Conservation (phyloP, 805 yeast genomes). For the Kazachstania psychrophila region DNA sequence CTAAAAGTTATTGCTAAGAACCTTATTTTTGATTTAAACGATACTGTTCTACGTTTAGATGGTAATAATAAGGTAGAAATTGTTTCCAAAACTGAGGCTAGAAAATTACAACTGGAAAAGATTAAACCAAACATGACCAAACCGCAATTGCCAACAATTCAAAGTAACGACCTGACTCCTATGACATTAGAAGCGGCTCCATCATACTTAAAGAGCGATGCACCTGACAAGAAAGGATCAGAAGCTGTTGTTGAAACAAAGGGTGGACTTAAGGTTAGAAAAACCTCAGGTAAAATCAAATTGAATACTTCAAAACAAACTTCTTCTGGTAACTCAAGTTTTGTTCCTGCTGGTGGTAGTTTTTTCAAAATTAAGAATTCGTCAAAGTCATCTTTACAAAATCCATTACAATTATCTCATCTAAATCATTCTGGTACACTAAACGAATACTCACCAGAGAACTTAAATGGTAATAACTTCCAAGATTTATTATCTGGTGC, state of each 20-base stretch:
- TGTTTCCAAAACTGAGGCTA: slow-evolving; percentile 35
- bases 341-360: slow-evolving; percentile 10
- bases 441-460: slow-evolving; percentile 10
- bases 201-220: slow-evolving; percentile 17
- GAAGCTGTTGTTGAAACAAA: slow-evolving; percentile 3
- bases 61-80: slow-evolving; percentile 35
- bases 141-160: slow-evolving; percentile 28
- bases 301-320: slow-evolving; percentile 15
- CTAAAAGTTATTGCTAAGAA: slow-evolving; percentile 30
- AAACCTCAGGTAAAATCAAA: slow-evolving; percentile 17
- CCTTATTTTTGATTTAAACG: slow-evolving; percentile 30
- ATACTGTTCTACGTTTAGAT: slow-evolving; percentile 35
- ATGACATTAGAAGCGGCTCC: slow-evolving; percentile 21
- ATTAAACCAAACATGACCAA: slow-evolving; percentile 23
- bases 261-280: slow-evolving; percentile 9
- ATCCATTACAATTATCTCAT: slow-evolving; percentile 13
- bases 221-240: slow-evolving; percentile 1
- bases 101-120: slow-evolving; percentile 29
- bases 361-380: slow-evolving; percentile 31
- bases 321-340: slow-evolving; percentile 11
- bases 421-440: slow-evolving; percentile 6
- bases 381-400: slow-evolving; percentile 27
- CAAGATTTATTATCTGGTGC: slow-evolving; percentile 38
- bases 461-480: slow-evolving; percentile 12
- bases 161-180: slow-evolving; percentile 29